Percentiles rank a stretch among this genome's conserved stretches.
phyloP scores from a whole-genome alignment of 2,329 filamentous ascomycete species.

The Penicillium sp. region DNA sequence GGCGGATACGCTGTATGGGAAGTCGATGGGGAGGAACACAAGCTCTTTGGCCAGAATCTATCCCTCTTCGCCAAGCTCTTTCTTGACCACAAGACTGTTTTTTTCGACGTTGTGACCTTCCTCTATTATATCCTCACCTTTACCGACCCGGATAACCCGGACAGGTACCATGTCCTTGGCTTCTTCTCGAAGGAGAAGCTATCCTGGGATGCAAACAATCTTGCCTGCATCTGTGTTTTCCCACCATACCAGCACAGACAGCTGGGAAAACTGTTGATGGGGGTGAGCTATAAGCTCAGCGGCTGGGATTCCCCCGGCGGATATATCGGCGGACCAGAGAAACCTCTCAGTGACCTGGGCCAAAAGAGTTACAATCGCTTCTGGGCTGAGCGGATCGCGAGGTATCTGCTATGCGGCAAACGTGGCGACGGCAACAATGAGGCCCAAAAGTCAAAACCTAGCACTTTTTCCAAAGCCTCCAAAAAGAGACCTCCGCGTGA shows the following conservation, averaged over 20 bases:
- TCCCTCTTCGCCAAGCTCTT: constrained; percentile 96
- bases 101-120: constrained; percentile 92
- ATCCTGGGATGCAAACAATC: constrained; percentile 97
- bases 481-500: constrained; percentile 45
- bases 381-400: constrained; percentile 78
- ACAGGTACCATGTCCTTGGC: constrained; percentile 65
- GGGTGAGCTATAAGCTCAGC: constrained; percentile 87
- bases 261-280: constrained; percentile 83
- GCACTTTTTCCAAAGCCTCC: constrained; percentile 29
- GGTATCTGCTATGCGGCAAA: constrained; percentile 52
- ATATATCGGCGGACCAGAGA: constrained; percentile 85
- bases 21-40: constrained; percentile 82
- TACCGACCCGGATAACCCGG: constrained; percentile 49
- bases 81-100: constrained; percentile 96
- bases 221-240: constrained; percentile 93
- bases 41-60: constrained; percentile 90
- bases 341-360: constrained; percentile 82
- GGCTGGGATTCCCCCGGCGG: constrained; percentile 62
- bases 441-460: constrained; percentile 27
- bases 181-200: constrained; percentile 99
- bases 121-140: constrained; percentile 90
- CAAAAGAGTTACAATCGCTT: constrained; percentile 76
- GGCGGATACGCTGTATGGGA: constrained; percentile 85
- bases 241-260: constrained; percentile 92
- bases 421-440: constrained; percentile 27